Percentiles rank a stretch among this genome's conserved stretches.
Conservation (phyloP, 495 filamentous ascomycete species). For the Hapsidospora chrysogenum region DNA sequence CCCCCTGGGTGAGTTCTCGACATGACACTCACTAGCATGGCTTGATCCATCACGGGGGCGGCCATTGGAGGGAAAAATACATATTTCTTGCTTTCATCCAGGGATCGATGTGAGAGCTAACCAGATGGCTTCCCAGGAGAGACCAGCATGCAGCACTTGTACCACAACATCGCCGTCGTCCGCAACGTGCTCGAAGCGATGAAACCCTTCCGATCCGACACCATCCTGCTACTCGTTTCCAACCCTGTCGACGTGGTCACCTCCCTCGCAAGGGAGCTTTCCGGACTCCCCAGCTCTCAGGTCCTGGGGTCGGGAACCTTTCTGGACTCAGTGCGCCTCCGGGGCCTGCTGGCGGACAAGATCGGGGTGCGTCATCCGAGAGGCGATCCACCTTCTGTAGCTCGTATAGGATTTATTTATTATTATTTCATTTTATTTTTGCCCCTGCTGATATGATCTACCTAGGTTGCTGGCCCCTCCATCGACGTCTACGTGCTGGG, state of each 20-base stretch:
- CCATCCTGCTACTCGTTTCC: constrained; percentile 15
- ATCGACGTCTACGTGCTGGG: constrained; percentile 25
- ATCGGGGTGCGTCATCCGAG: constrained; percentile 8
- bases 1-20: neutral
- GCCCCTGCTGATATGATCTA: neutral
- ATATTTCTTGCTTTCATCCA: neutral
- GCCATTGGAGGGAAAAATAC: neutral
- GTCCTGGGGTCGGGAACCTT: constrained; percentile 17
- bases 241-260: constrained; percentile 19
- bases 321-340: constrained; percentile 20
- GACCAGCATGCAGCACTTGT: constrained; percentile 12
- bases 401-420: neutral
- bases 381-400: neutral
- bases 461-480: constrained; percentile 16
- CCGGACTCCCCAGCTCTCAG: constrained; percentile 11
- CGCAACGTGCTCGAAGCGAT: constrained; percentile 11
- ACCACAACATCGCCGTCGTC: constrained; percentile 15
- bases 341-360: constrained; percentile 19
- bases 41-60: no score
- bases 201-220: constrained; percentile 10
- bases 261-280: constrained; percentile 10
- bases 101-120: neutral
- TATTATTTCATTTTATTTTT: neutral
- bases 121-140: constrained; percentile 10
- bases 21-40: neutral